Base-by-base conservation (phyloP, 106 monocot genomes). In the Allium cepa region DNA sequence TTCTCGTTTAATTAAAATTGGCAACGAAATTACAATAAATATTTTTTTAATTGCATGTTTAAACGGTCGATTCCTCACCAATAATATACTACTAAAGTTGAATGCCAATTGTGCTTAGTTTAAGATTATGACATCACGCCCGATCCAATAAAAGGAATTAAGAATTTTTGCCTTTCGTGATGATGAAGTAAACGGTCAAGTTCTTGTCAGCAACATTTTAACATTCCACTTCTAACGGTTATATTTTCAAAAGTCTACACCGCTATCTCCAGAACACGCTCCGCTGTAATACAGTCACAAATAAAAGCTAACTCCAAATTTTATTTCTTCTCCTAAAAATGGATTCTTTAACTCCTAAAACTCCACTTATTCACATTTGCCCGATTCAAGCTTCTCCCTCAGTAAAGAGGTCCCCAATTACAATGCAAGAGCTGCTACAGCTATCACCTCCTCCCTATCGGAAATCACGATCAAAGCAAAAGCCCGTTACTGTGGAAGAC, bases 201-300 rank as follows among this genome's bases (percentile, higher is more conserved):
- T 36, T 36, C 3, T 5, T 0, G 36, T 36, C 36, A 36, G 36
- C 36, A 36, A 36, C 36, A 36, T 36, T 36, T 5, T 36, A 59
- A 9, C 17, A 48, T 49, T 48, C 64, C 45, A 64, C 64, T 64
- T 10, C 48, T 17, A 48, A 64, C 64, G 64, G 64, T 46, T 49
- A 64, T 64, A 49, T 64, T 49, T 18, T 64, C 64, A 64, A 64
- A 8, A 46, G 49, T 17, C 64, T 12, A 6, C 53, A 55, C 53
- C 11, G 5, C 3, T 15, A 55, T 3, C 53, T 3, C 53, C 36
- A 0, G 0, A 36, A 36, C 36, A 36, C 36, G 36, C 36, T 36
- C 36, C 36, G 36, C 5, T 5, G 4, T 36, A 36, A 36, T 36
- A 36, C 36, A 5, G 5, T 36, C 36, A 3, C 36, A 26, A 45